A percentile compares a stretch with the other conserved stretches of the same genome.
phyloP scores from a whole-genome alignment of 2,329 filamentous ascomycete genomes.

The Neofusicoccum laricinum region DNA sequence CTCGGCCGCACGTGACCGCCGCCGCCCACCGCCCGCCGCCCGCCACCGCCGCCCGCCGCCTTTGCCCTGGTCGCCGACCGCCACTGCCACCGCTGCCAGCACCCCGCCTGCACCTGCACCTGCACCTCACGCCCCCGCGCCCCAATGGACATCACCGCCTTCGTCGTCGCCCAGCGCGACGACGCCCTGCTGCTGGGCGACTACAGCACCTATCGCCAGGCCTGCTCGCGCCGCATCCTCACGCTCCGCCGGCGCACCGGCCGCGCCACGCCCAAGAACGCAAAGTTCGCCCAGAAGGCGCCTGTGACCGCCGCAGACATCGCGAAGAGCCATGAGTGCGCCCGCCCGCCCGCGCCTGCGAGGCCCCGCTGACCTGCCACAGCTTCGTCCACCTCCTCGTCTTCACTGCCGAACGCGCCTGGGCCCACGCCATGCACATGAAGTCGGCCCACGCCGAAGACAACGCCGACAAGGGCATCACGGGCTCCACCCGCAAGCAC shows the following conservation, averaged over 20 bases:
- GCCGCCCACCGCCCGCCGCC: too few relatives aligned
- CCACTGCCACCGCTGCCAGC: too few relatives aligned
- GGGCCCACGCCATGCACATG: slow-evolving; percentile 94
- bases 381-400: slow-evolving; percentile 79
- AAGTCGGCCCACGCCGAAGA: slow-evolving; percentile 79
- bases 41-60: too few relatives aligned
- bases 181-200: slow-evolving; percentile 84
- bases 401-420: slow-evolving; percentile 83
- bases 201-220: slow-evolving; percentile 78
- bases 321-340: slow-evolving; percentile 71
- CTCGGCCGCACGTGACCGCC: too few relatives aligned
- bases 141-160: slow-evolving; percentile 84
- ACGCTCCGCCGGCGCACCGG: slow-evolving; percentile 82
- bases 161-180: slow-evolving; percentile 75
- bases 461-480: slow-evolving; percentile 67
- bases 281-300: slow-evolving; percentile 74
- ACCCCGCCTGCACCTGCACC: too few relatives aligned
- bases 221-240: slow-evolving; percentile 76
- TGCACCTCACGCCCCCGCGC: background rate
- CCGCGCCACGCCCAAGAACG: slow-evolving; percentile 77
- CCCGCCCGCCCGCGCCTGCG: slow-evolving; percentile 9
- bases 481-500: slow-evolving; percentile 77
- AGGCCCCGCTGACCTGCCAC: slow-evolving; percentile 2
- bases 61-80: too few relatives aligned
- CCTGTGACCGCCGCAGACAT: slow-evolving; percentile 73